Base-by-base conservation (phyloP, 805 yeast genomes). In the Kazachstania martiniae region DNA sequence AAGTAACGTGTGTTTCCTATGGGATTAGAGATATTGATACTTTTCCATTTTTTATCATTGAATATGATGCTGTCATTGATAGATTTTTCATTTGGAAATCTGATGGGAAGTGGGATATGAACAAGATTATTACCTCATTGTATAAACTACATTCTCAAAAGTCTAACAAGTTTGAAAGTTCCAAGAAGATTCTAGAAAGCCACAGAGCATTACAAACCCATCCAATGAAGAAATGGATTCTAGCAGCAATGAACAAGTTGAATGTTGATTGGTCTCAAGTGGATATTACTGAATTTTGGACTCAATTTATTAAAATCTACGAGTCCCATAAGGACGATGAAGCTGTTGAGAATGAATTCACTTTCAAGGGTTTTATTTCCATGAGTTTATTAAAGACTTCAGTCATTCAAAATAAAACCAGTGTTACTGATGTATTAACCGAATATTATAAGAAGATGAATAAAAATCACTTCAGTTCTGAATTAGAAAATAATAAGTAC, bases 21-120 rank as follows among this genome's bases (percentile, higher is more conserved):
- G 31, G 28, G 18, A 33, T 36, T 16, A 34, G 33, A 18, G 21
- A 23, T 12, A 29, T 28, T n/a, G 29, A 31, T 8, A 33, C 37
- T 9, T 34, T 36, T n/a, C 56, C 54, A 3, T 44, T 44, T 25
- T 53, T 41, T 28, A 41, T 53, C 18, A 32, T 53, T 6, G 57
- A 52, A 24, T 53, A 39, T 24, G 47, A 52, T 33, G 47, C 41
- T 19, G 39, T 32, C 4, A 31, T 41, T 18, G 37, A 41, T 12
- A 24, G 29, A 4, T 47, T 45, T 25, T 43, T 46, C 24, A 26
- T 53, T 21, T 53, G 57, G 56, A 48, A 41, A 28, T 41, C 53
- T 3, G 47, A 43, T 8, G 49, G 51, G 3, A 33, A 37, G 9
- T 53, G 55, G 55, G 40, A 47, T n/a, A 18, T 45, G 19, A 46